Conservation (phyloP, 2,329 filamentous ascomycete genomes). For the Trichoderma lentiforme region DNA sequence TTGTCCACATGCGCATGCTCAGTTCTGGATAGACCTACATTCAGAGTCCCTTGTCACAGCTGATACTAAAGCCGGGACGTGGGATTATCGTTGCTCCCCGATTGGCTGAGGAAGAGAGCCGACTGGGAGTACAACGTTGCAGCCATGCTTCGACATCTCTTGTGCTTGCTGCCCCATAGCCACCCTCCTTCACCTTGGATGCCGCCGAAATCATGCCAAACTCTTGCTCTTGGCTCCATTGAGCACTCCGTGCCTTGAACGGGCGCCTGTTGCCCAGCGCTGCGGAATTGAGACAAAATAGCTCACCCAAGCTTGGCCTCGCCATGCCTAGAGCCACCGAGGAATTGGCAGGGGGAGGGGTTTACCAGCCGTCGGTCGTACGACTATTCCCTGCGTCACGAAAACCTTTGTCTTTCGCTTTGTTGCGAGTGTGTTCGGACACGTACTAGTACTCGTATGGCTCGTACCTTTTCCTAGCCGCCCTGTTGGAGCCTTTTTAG, state of each 20-base stretch:
- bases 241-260: neutral
- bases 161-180: neutral
- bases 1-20: neutral
- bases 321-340: neutral
- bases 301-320: neutral
- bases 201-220: neutral
- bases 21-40: neutral
- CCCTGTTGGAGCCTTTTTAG: neutral
- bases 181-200: constrained; percentile 11
- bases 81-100: constrained; percentile 7
- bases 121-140: constrained; percentile 15
- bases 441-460: neutral
- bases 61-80: neutral
- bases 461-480: constrained; percentile 2
- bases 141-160: constrained; percentile 4
- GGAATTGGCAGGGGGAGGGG: neutral
- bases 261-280: neutral
- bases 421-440: neutral
- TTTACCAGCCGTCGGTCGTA: neutral
- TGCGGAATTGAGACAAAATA: neutral
- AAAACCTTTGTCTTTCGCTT: neutral
- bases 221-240: neutral
- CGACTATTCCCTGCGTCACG: neutral
- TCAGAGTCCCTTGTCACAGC: neutral
- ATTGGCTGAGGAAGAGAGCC: neutral